Percentiles rank a stretch among this genome's conserved stretches.
These are phyloP conservation scores for Ganoderma lingzhi DNA, from an alignment of 1,284 basidiomycete species.

Conservation along the genomic window DNA sequence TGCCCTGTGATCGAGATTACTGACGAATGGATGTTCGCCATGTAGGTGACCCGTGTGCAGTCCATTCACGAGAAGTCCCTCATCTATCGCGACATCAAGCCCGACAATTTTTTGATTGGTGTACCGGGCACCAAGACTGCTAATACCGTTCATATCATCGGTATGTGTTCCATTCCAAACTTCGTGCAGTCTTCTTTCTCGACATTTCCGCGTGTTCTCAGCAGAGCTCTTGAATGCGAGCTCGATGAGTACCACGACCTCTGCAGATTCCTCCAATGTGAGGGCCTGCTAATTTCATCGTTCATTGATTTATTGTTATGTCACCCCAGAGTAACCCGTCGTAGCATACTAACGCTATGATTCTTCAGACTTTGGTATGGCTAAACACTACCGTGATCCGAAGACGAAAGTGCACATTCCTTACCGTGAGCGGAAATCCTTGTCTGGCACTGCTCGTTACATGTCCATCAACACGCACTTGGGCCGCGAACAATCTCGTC, in stretches of 20 bases:
- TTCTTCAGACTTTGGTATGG: conserved; percentile 92
- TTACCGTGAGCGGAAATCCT: conserved; percentile 97
- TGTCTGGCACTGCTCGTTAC: conserved; percentile 97
- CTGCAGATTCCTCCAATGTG: no score
- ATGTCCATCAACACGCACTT: conserved; percentile 99
- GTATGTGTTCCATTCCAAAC: conserved; percentile 49
- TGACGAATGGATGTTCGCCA: background rate
- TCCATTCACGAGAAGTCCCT: conserved; percentile 98
- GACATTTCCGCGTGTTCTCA: background rate
- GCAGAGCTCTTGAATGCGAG: background rate
- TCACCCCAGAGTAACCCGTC: background rate
- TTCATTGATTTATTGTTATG: background rate
- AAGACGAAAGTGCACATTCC: conserved; percentile 98
- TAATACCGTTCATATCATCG: conserved; percentile 92
- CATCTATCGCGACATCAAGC: conserved; percentile 99
- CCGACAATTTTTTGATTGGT: conserved; percentile 98
- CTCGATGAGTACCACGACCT: no score
- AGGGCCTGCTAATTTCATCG: no score
- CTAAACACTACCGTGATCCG: conserved; percentile 98
- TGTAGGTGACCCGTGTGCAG: conserved; percentile 94
- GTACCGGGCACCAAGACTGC: conserved; percentile 92
- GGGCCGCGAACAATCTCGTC: conserved; percentile 89
- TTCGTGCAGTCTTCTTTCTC: background rate
- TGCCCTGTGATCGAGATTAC: background rate
- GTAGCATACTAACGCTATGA: background rate